Evolutionary conservation across 2,329 filamentous ascomycete species (phyloP), one percentile per base, ranked within the genome.

Genomic region (Aspergillus japonicus): DNA sequence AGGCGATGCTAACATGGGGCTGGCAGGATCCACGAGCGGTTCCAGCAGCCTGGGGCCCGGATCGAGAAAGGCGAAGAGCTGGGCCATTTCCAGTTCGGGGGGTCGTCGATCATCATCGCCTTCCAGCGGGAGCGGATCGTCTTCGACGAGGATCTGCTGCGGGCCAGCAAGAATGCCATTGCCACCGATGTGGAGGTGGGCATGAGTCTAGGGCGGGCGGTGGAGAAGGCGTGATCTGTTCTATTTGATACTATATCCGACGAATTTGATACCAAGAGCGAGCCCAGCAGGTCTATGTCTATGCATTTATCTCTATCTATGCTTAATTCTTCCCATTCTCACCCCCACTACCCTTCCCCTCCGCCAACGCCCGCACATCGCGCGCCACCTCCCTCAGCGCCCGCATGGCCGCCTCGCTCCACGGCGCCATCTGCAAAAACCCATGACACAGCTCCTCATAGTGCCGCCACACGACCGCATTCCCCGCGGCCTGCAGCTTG

Each of bases 21-120:
- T 47, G 42, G 47, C 53, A 77, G 75, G 23, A 73, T 78, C 48
- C 64, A 75, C 48, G 71, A 77, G 0, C 65, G 74, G 47, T 71
- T 65, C 50, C 71, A 70, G 50, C 64, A 64, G 19, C 56, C 66
- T 0, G 75, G 76, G 1, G 57, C 57, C 1, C n/a, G 65, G 21
- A 68, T 79, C 26, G 65, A 72, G 21, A 79, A 79, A 52, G 76
- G 77, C 4, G 74, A 78, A 21, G 76, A 79, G 64, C 56, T 78
- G 16, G 75, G 77, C 0, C 55, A 73, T n/a, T 79, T 78, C 64
- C 74, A 78, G 57, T 79, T 75, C 53, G 75, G 77, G 4, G 77
- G 75, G 5, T 78, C 75, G 3, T 75, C 69, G 44, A 78, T 79
- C 56, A 68, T 79, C 29, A 72, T 78, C n/a, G 72, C 74, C 2